Percentiles rank a stretch among this genome's conserved stretches.
phyloP scores from a whole-genome alignment of 2,329 filamentous ascomycete species.

The Aspergillus tubingensis region DNA sequence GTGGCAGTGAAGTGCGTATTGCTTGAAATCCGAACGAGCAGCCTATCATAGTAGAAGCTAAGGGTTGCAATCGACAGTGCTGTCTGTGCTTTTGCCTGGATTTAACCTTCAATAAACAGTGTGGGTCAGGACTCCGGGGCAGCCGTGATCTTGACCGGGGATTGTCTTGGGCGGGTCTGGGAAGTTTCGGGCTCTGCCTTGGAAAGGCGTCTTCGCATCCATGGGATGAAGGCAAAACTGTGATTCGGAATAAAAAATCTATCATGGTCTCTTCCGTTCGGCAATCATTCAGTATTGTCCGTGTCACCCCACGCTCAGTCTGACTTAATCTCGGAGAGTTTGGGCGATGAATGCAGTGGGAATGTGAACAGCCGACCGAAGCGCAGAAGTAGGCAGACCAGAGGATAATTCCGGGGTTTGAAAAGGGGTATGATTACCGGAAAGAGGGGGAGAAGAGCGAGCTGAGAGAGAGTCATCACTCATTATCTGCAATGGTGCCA shows the following conservation, averaged over 20 bases:
- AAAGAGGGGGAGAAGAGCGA: not conserved
- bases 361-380: constrained; percentile 1
- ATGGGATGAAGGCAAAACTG: not conserved
- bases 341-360: not conserved
- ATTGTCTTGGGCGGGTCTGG: not conserved
- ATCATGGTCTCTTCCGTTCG: too few relatives aligned
- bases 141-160: not conserved
- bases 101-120: not conserved
- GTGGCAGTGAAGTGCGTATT: too few relatives aligned
- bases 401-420: not conserved
- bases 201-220: not conserved
- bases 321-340: not conserved
- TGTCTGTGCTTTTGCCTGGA: not conserved
- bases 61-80: not conserved
- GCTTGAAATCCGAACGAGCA: too few relatives aligned
- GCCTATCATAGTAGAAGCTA: too few relatives aligned
- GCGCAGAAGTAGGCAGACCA: not conserved
- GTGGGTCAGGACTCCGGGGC: not conserved
- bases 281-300: not conserved
- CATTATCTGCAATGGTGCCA: not conserved
- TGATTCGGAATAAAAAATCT: not conserved
- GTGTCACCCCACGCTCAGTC: not conserved
- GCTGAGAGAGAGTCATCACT: too few relatives aligned
- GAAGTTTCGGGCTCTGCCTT: not conserved
- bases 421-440: not conserved